Percentiles rank a stretch among this genome's conserved stretches.
phyloP scores from a whole-genome alignment of 768 basidiomycete genomes.

The Psilocybe subaeruginosa region DNA sequence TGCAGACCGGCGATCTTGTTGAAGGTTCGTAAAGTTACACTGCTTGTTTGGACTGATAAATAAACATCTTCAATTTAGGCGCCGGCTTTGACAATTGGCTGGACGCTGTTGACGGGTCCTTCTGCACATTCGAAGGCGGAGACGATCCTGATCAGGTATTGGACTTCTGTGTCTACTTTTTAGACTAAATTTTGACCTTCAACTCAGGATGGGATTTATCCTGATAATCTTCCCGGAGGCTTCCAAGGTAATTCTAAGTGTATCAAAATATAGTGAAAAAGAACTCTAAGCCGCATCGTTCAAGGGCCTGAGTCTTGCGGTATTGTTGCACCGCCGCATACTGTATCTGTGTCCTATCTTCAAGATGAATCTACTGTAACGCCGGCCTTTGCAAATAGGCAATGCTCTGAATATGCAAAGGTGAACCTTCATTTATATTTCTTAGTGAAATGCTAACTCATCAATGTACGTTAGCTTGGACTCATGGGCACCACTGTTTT shows the following conservation, averaged over 20 bases:
- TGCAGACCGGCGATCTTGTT: constrained; percentile 46
- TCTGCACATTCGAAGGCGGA: constrained; percentile 49
- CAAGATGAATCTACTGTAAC: constrained; percentile 46
- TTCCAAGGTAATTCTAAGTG: constrained; percentile 27
- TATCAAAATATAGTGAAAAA: not conserved
- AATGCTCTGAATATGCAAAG: constrained; percentile 51
- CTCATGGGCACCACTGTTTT: constrained; percentile 60
- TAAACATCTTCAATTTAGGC: constrained; percentile 25
- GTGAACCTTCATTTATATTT: constrained; percentile 9
- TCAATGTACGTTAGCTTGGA: constrained; percentile 42
- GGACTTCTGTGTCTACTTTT: not conserved
- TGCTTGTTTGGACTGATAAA: not conserved
- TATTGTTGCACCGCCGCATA: constrained; percentile 41
- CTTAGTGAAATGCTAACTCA: not conserved
- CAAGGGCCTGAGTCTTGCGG: constrained; percentile 40
- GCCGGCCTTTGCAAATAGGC: constrained; percentile 41
- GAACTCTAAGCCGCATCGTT: not conserved
- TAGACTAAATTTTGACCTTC: not conserved
- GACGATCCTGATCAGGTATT: constrained; percentile 40
- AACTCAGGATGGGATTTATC: constrained; percentile 34
- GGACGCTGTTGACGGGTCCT: constrained; percentile 48
- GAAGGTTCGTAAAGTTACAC: constrained; percentile 31
- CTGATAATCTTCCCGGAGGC: constrained; percentile 31
- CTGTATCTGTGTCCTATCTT: constrained; percentile 45
- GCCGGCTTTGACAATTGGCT: constrained; percentile 52